These are phyloP conservation scores for Curvularia lunata DNA, from an alignment of 2,329 filamentous ascomycete species.

Conservation along the genomic window DNA sequence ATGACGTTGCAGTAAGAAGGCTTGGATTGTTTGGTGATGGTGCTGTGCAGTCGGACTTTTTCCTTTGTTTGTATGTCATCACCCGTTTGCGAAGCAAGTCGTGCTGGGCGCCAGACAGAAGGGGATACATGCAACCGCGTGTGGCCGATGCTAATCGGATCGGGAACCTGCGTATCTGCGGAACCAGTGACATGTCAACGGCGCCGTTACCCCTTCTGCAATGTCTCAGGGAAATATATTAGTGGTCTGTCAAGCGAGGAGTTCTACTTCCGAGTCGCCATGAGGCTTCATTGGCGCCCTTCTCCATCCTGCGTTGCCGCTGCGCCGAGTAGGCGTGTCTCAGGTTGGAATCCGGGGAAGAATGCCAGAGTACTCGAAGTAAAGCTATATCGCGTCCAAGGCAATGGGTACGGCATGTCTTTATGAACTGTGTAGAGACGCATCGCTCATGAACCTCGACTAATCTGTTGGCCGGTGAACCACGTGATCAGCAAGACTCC, in stretches of 20 bases:
- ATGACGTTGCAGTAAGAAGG: not conserved
- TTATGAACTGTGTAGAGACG: not conserved
- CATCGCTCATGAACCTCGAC: not conserved
- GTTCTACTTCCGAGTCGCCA: not conserved
- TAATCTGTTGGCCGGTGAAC: not conserved
- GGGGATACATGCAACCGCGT: not conserved
- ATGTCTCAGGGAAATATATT: not conserved
- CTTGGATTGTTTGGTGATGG: not conserved
- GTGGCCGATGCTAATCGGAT: not conserved
- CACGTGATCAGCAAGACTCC: not conserved
- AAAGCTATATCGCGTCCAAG: not conserved
- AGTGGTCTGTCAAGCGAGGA: not conserved
- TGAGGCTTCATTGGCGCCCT: not conserved
- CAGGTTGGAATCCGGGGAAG: not conserved
- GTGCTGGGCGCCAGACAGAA: not conserved
- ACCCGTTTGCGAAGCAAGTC: not conserved
- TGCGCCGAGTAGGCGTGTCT: not conserved
- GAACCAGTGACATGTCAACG: not conserved
- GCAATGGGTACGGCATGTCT: not conserved
- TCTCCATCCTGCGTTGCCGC: not conserved
- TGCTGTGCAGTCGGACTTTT: not conserved
- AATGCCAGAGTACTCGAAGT: not conserved
- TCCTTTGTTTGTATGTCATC: not conserved
- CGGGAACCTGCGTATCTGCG: not conserved
- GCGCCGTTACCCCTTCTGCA: not conserved